Conservation (phyloP, 495 filamentous ascomycete genomes). For the Podospora didyma region DNA sequence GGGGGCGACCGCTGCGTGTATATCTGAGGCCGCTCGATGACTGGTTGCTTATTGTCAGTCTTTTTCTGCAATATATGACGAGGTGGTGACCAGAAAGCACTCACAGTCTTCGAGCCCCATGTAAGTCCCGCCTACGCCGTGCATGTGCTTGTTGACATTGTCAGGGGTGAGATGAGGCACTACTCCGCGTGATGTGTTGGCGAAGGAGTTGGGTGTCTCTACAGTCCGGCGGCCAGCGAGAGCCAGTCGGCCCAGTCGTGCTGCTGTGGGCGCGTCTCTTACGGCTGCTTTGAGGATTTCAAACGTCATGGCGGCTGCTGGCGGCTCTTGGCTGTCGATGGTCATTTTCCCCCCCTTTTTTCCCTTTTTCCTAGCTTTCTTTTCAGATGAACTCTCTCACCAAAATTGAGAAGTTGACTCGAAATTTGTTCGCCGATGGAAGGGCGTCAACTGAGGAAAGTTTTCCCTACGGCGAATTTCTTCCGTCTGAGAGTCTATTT, state of each 20-base stretch:
- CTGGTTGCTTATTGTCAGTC: slow-evolving; percentile 42
- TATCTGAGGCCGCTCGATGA: slow-evolving; percentile 66
- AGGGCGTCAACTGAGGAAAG: no score
- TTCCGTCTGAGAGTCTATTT: no score
- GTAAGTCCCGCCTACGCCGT: slow-evolving; percentile 62
- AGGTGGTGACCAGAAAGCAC: slow-evolving; percentile 8
- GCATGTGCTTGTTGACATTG: slow-evolving; percentile 60
- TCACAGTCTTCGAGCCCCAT: slow-evolving; percentile 89
- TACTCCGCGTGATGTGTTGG: slow-evolving; percentile 72
- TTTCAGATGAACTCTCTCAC: no score
- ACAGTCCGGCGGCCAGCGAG: slow-evolving; percentile 57
- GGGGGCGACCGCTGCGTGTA: slow-evolving; percentile 37
- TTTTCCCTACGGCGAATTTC: no score
- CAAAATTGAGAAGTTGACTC: no score
- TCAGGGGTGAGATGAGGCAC: slow-evolving; percentile 89
- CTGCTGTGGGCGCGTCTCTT: slow-evolving; percentile 25
- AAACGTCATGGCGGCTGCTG: slow-evolving; percentile 32
- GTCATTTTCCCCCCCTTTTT: not conserved
- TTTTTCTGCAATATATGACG: slow-evolving; percentile 25
- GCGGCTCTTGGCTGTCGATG: not conserved
- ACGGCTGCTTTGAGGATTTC: slow-evolving; percentile 34
- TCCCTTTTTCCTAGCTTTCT: no score
- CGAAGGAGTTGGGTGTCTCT: slow-evolving; percentile 78
- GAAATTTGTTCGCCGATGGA: no score
- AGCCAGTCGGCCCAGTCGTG: slow-evolving; percentile 60